A percentile compares a stretch with the other conserved stretches of the same genome.
Conservation (phyloP, 2,329 filamentous ascomycete species). For the Didymella keratinophila region DNA sequence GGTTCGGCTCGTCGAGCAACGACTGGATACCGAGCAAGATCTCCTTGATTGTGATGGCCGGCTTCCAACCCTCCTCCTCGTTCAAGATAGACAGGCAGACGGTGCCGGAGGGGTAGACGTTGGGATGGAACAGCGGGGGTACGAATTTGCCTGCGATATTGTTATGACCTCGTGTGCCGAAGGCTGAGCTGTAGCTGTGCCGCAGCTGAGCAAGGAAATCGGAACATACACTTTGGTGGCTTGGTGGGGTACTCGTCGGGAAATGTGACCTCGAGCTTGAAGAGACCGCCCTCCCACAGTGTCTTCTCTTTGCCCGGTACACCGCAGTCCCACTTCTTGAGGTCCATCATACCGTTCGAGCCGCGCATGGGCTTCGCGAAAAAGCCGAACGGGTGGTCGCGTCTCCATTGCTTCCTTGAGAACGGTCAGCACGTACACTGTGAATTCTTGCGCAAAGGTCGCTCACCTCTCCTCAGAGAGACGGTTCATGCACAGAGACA, state of each 20-base stretch:
- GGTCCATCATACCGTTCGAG: constrained; percentile 80
- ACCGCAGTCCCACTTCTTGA: constrained; percentile 96
- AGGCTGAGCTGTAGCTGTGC: background rate
- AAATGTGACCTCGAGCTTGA: constrained; percentile 92
- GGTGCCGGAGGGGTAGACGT: constrained; percentile 97
- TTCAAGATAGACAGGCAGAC: constrained; percentile 97
- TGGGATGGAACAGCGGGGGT: constrained; percentile 95
- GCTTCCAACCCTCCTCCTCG: constrained; percentile 98
- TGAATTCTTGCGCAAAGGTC: background rate
- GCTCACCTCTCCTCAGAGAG: constrained; percentile 50
- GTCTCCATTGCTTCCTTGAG: constrained; percentile 94
- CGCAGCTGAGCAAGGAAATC: background rate
- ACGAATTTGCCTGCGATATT: constrained; percentile 85
- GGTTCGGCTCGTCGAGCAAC: constrained; percentile 94
- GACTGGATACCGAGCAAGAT: constrained; percentile 96
- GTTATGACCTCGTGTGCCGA: constrained; percentile 1
- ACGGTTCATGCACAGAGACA: constrained; percentile 89
- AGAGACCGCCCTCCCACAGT: constrained; percentile 95
- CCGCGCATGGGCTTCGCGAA: constrained; percentile 88
- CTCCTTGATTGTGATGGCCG: constrained; percentile 97
- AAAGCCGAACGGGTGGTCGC: constrained; percentile 97
- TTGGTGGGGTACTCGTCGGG: constrained; percentile 99
- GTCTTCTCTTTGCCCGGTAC: constrained; percentile 97
- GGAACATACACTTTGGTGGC: constrained; percentile 88
- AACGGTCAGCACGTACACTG: constrained; percentile 26